Conservation (phyloP, 257 asterid species). For the Gentiana dahurica region DNA sequence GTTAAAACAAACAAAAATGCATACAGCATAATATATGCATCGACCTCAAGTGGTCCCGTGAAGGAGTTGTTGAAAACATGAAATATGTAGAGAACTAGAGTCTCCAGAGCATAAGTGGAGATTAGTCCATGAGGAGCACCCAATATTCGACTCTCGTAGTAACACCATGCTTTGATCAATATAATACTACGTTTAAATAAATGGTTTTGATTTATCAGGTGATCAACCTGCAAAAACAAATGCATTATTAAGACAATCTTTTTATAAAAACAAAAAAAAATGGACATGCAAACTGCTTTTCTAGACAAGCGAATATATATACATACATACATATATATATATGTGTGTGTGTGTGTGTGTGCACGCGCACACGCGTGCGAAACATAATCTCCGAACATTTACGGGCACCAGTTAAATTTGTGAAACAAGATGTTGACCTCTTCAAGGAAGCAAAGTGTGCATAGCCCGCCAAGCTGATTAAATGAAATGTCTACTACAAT, state of each 20-base stretch:
- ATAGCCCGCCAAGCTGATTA: slow-evolving; percentile 87
- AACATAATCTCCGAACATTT: not conserved
- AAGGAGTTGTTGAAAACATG: slow-evolving; percentile 44
- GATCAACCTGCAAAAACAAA: slow-evolving; percentile 52
- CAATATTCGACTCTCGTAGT: no score
- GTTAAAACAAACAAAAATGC: slow-evolving; percentile 10
- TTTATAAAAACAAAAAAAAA: not conserved
- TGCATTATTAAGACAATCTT: slow-evolving; percentile 1
- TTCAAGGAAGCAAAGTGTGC: slow-evolving; percentile 87
- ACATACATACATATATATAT: no score
- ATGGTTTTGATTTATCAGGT: slow-evolving; percentile 63
- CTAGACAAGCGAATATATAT: not conserved
- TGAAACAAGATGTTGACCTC: slow-evolving; percentile 42
- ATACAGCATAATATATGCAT: slow-evolving; percentile 2
- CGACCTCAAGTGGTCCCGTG: slow-evolving; percentile 93
- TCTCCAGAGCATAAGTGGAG: no score
- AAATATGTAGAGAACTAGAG: no score
- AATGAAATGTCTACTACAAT: slow-evolving; percentile 92
- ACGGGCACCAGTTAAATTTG: not conserved
- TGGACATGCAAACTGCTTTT: slow-evolving; percentile 3
- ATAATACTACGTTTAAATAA: no score
- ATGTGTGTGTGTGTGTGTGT: no score
- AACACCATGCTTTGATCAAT: no score
- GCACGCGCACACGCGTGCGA: not conserved
- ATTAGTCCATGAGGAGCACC: slow-evolving; percentile 18